Base-by-base conservation (phyloP, 805 yeast genomes). In the Starmerella lactis-condensi region DNA sequence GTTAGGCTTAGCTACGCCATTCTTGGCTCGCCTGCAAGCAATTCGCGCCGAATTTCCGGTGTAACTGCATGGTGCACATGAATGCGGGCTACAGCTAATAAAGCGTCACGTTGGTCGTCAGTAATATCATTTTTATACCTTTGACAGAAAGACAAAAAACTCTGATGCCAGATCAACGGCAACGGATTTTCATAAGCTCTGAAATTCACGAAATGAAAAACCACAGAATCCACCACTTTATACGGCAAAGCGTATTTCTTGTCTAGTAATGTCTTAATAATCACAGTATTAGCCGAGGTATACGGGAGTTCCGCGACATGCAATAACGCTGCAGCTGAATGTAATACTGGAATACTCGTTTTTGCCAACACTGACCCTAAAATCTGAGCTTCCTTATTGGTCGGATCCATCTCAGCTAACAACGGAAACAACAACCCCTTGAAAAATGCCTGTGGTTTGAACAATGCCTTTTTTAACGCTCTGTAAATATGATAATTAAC, bases 121-220 rank as follows among this genome's bases (percentile, higher is more conserved):
- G 98, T 89, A 36, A 89, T 79, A 61, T 89, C 98, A 50, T 89
- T 85, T 54, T 85, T 89, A 53, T 89, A 89, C 41, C 94, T 67
- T 58, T 83, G 95, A 22, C 95, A 93, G 60, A 89, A 89, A 2
- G 89, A 75, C 35, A 89, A 62, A 50, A 89, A 76, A 2, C 95
- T 85, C 53, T 85, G 92, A 53, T 91, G 96, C 96, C 98, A 89
- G 22, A 85, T 85, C 12, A 89, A 77, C 6, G 98, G 96, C 50
- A 89, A 63, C 30, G 66, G 67, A 17, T 75, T 71, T 8, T 42
- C 45, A 30, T 47, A 44, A 8, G 41, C 31, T 60, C 95, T 68
- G 56, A 89, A 89, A 45, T 81, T 67, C 76, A 85, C 75, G 56
- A 89, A 89, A 51, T 82, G 91, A 52, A 78, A 83, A 12, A 89